Conservation (phyloP, 169 alveolate genomes). For the Plasmodium vinckei region DNA sequence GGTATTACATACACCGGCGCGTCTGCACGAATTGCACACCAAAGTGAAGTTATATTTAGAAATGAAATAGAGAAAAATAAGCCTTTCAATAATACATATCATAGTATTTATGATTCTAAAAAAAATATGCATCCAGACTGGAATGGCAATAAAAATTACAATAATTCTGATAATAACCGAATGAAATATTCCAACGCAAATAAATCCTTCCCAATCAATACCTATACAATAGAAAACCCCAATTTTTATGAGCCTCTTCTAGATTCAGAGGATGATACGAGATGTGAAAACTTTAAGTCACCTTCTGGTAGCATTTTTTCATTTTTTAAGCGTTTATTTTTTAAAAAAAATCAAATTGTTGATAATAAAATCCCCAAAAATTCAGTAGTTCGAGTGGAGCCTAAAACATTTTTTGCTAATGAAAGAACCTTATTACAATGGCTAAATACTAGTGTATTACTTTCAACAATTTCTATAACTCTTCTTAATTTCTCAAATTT, state of each 20-base stretch:
- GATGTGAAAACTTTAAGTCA: slow-evolving; percentile 14
- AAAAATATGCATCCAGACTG: not conserved
- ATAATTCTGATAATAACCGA: not conserved
- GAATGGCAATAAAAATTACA: not conserved
- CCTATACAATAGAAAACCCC: slow-evolving; percentile 7
- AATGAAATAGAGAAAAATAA: slow-evolving; percentile 58
- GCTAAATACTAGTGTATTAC: slow-evolving; percentile 86
- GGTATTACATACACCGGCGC: slow-evolving; percentile 76
- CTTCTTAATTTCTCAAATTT: slow-evolving; percentile 83
- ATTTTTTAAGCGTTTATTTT: slow-evolving; percentile 25
- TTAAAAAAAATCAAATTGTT: slow-evolving; percentile 10
- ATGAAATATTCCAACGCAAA: not conserved
- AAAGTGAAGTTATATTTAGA: slow-evolving; percentile 56
- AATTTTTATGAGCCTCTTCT: slow-evolving; percentile 57
- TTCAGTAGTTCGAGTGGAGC: slow-evolving; percentile 86
- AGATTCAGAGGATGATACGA: slow-evolving; percentile 5
- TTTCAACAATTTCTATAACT: slow-evolving; percentile 84
- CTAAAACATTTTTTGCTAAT: slow-evolving; percentile 88
- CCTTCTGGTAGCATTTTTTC: slow-evolving; percentile 12
- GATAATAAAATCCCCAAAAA: slow-evolving; percentile 32
- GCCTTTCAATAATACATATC: too few relatives aligned
- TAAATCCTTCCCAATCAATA: not conserved
- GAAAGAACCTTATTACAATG: slow-evolving; percentile 86
- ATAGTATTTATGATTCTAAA: too few relatives aligned
- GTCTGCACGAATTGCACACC: slow-evolving; percentile 74